Evolutionary conservation across 2,329 filamentous ascomycete genomes (phyloP).

Genomic region (Colletotrichum sp.): DNA sequence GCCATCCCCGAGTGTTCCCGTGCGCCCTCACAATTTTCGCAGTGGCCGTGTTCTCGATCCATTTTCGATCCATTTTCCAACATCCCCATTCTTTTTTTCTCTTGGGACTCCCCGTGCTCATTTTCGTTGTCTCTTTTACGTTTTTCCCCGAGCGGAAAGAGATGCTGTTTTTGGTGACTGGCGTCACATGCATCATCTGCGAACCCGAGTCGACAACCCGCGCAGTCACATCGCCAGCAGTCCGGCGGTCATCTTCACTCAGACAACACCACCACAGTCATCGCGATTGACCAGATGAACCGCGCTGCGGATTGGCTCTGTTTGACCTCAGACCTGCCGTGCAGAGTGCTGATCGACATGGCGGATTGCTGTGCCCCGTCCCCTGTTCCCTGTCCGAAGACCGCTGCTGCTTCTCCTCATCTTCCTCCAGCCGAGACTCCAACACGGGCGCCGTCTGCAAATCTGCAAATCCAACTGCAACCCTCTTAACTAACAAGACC

Average conservation of each 20-base stretch:
- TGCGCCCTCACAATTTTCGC: slow-evolving; percentile 1
- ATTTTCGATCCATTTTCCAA: slow-evolving; percentile 1
- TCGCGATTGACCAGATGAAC: neutral
- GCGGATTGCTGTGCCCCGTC: neutral
- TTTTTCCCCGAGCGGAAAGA: neutral
- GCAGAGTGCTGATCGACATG: neutral
- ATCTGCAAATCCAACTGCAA: neutral
- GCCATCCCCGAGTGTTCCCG: slow-evolving; percentile 3
- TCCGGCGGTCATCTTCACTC: neutral
- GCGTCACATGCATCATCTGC: neutral
- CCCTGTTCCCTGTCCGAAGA: slow-evolving; percentile 1
- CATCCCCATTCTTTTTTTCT: neutral
- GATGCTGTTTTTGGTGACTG: neutral
- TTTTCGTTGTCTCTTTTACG: neutral
- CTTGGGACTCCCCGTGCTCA: neutral
- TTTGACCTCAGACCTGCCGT: neutral
- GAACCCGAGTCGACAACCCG: neutral
- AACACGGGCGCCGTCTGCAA: neutral
- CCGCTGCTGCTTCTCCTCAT: neutral
- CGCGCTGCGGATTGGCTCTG: neutral
- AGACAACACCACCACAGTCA: neutral
- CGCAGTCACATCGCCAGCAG: neutral
- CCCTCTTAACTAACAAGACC: neutral
- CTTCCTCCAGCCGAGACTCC: neutral
- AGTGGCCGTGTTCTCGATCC: slow-evolving; percentile 10